A percentile compares a stretch with the other conserved stretches of the same genome.
phyloP scores from a whole-genome alignment of 331 rosid genomes.

The Phaseolus coccineus region DNA sequence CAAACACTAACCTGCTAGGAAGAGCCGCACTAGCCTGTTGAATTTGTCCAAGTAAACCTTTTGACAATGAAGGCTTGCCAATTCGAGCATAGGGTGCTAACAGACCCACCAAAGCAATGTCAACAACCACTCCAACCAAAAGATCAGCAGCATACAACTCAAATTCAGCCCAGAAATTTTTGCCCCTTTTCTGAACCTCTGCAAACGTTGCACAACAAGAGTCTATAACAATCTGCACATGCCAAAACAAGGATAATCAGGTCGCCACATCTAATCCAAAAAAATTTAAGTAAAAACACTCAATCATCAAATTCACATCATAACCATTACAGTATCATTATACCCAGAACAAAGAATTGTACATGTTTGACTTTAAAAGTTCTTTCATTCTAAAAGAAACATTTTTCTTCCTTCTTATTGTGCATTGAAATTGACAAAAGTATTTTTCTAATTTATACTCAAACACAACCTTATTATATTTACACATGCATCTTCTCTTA shows the following conservation, averaged over 20 bases:
- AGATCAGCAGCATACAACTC: conserved; percentile 97
- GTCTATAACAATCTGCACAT: conserved; percentile 82
- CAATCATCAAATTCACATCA: background rate
- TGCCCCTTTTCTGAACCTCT: conserved; percentile 93
- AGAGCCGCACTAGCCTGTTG: conserved; percentile 80
- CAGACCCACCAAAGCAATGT: conserved; percentile 91
- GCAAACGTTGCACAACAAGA: conserved; percentile 97
- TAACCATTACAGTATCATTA: background rate
- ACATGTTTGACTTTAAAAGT: background rate
- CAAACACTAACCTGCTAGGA: conserved; percentile 89
- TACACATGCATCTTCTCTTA: background rate
- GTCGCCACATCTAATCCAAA: background rate
- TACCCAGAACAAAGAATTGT: too few species aligned
- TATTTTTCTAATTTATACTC: background rate
- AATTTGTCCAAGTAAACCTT: conserved; percentile 76
- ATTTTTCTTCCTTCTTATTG: too few species aligned
- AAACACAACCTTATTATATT: background rate
- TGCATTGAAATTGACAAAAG: too few species aligned
- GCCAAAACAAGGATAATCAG: conserved; percentile 32
- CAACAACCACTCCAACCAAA: conserved; percentile 90
- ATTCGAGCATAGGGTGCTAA: conserved; percentile 95
- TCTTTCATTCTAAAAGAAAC: background rate
- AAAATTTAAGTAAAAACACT: background rate
- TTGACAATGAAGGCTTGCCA: conserved; percentile 75
- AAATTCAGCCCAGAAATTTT: conserved; percentile 94